A percentile compares a stretch with the other conserved stretches of the same genome.
Evolutionary conservation across 371 early-diverging fungal genomes (phyloP).

Genomic region (Apophysomyces trapeziformis): DNA sequence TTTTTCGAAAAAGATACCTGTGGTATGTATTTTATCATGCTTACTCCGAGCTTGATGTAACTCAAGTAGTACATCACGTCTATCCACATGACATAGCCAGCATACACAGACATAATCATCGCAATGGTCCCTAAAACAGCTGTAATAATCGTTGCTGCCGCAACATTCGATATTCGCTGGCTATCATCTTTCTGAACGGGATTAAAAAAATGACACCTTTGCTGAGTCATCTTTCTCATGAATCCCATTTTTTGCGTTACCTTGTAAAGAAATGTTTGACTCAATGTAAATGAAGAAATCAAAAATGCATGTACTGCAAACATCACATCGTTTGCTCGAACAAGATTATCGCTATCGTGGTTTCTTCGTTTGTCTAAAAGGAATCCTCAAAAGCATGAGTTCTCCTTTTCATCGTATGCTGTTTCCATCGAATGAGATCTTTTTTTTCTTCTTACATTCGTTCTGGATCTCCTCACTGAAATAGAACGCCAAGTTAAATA

Average conservation of each 20-base stretch:
- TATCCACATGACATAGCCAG: slow-evolving; percentile 52
- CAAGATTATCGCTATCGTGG: slow-evolving; percentile 69
- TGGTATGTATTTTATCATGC: slow-evolving; percentile 88
- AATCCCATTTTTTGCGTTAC: slow-evolving; percentile 32
- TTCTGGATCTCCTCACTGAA: slow-evolving; percentile 68
- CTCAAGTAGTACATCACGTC: slow-evolving; percentile 79
- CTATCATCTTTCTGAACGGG: slow-evolving; percentile 45
- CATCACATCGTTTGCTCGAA: slow-evolving; percentile 87
- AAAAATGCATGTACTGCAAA: slow-evolving; percentile 87
- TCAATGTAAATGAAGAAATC: slow-evolving; percentile 67
- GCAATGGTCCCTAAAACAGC: slow-evolving; percentile 45
- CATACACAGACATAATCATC: slow-evolving; percentile 29
- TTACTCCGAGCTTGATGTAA: slow-evolving; percentile 78
- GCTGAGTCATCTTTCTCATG: neutral
- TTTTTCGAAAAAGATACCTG: slow-evolving; percentile 55
- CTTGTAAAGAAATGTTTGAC: slow-evolving; percentile 80
- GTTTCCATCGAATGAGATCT: too few relatives aligned
- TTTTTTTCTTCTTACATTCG: slow-evolving; percentile 56
- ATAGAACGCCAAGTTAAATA: slow-evolving; percentile 81
- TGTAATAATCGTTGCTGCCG: slow-evolving; percentile 40
- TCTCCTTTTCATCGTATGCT: too few relatives aligned
- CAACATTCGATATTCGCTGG: slow-evolving; percentile 47
- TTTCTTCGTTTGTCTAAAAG: slow-evolving; percentile 65
- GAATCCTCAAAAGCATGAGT: too few relatives aligned
- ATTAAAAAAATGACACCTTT: slow-evolving; percentile 3